A percentile compares a stretch with the other conserved stretches of the same genome.
Evolutionary conservation across 495 filamentous ascomycete species (phyloP).

Genomic region (Xylaria grammica): DNA sequence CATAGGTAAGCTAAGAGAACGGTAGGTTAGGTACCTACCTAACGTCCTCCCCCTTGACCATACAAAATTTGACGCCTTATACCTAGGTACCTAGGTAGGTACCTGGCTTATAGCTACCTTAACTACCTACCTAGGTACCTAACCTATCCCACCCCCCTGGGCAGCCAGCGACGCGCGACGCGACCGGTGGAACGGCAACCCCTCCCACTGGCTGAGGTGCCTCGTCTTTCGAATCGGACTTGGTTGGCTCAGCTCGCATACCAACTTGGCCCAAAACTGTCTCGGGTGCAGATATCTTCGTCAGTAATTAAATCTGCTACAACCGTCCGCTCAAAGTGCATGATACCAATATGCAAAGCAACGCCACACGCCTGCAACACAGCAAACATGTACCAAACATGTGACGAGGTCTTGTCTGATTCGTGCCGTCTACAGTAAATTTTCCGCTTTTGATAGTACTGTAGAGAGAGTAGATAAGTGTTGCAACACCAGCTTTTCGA

Average conservation of each 20-base stretch:
- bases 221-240: background rate
- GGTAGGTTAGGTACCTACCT: too few relatives aligned
- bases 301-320: constrained; percentile 1
- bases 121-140: too few relatives aligned
- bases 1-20: too few relatives aligned
- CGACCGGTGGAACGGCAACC: background rate
- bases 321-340: background rate
- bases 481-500: too few relatives aligned
- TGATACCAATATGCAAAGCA: background rate
- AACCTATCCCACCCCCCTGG: too few relatives aligned
- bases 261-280: background rate
- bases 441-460: too few relatives aligned
- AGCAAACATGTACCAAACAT: background rate
- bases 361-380: background rate
- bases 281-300: constrained; percentile 6
- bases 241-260: background rate
- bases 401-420: background rate
- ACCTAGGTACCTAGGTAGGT: background rate
- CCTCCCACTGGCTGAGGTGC: background rate
- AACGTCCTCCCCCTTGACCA: too few relatives aligned
- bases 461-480: too few relatives aligned
- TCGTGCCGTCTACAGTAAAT: too few relatives aligned
- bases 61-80: background rate
- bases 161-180: constrained; percentile 18
- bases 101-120: background rate